Conservation (phyloP, 2,329 filamentous ascomycete genomes). For the Exserohilum turcica region DNA sequence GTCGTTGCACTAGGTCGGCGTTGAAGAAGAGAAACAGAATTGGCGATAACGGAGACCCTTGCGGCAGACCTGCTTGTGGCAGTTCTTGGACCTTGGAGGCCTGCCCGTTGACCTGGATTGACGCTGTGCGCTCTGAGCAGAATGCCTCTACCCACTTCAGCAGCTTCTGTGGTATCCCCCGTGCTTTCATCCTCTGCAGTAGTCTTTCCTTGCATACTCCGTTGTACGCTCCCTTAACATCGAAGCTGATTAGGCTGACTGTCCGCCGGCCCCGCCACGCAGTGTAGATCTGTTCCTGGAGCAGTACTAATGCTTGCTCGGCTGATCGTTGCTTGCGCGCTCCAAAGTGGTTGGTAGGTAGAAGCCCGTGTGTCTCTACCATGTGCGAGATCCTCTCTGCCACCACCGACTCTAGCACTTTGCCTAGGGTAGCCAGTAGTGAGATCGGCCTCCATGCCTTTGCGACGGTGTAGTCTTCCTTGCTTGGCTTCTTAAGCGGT, state of each 20-base stretch:
- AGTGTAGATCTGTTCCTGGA: constrained; percentile 5
- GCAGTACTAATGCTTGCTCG: constrained; percentile 38
- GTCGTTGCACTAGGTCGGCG: constrained; percentile 21
- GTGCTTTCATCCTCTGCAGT: too few species aligned
- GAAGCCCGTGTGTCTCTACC: constrained; percentile 29
- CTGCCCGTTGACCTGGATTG: too few species aligned
- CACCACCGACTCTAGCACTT: constrained; percentile 28
- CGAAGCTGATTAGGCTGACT: constrained; percentile 10
- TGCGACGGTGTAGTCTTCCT: constrained; percentile 12
- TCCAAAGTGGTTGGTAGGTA: constrained; percentile 48
- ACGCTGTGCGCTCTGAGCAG: too few species aligned
- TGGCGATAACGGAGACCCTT: constrained; percentile 21
- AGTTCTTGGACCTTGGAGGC: constrained; percentile 11
- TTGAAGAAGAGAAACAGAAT: constrained; percentile 29
- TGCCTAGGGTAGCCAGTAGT: constrained; percentile 27
- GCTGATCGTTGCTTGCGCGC: constrained; percentile 45
- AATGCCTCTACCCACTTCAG: too few species aligned
- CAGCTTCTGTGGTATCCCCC: too few species aligned
- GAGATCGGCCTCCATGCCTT: constrained; percentile 33
- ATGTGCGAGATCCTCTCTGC: constrained; percentile 34
- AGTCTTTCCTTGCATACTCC: background rate
- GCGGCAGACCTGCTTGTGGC: constrained; percentile 19
- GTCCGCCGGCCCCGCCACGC: constrained; percentile 2
- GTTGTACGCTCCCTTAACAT: constrained; percentile 19
- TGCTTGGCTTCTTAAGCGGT: constrained; percentile 13